These are phyloP conservation scores for Osmozyma mogii DNA, from an alignment of 805 yeast species.

Conservation along the genomic window DNA sequence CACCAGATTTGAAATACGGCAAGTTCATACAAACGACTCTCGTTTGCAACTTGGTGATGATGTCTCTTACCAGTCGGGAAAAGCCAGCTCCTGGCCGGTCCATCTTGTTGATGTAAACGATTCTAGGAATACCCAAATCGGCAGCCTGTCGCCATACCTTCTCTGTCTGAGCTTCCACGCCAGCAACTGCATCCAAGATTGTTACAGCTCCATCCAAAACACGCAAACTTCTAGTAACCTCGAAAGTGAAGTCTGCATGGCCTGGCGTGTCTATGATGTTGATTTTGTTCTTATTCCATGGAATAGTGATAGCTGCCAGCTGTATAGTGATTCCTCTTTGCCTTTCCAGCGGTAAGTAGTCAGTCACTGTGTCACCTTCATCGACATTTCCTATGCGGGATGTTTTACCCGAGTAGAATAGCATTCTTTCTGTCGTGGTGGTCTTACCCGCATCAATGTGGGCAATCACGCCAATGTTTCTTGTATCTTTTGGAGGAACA, in stretches of 20 bases:
- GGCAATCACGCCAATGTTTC: conserved; percentile 96
- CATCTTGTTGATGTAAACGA: conserved; percentile 89
- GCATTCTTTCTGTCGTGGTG: conserved; percentile 93
- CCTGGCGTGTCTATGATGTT: conserved; percentile 97
- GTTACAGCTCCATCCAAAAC: conserved; percentile 94
- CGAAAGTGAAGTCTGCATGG: conserved; percentile 95
- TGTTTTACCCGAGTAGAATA: conserved; percentile 81
- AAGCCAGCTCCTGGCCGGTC: conserved; percentile 95
- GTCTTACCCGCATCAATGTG: conserved; percentile 99
- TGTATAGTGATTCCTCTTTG: conserved; percentile 94
- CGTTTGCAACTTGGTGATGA: conserved; percentile 67
- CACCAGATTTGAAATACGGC: conserved; percentile 50
- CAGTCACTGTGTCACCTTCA: conserved; percentile 94
- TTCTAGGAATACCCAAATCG: conserved; percentile 57
- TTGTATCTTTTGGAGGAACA: conserved; percentile 31
- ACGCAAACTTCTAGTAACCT: conserved; percentile 80
- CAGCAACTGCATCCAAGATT: conserved; percentile 91
- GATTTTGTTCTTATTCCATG: conserved; percentile 72
- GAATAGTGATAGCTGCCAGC: conserved; percentile 88
- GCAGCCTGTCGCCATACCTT: conserved; percentile 91
- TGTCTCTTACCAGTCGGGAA: conserved; percentile 80
- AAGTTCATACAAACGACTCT: conserved; percentile 66
- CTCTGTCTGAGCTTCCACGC: conserved; percentile 97
- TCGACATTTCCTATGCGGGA: conserved; percentile 85
- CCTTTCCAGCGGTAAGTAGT: conserved; percentile 82